Evolutionary conservation across 371 early-diverging fungal genomes (phyloP), one percentile per base, ranked within the genome.

Genomic region (Mortierella sp.): DNA sequence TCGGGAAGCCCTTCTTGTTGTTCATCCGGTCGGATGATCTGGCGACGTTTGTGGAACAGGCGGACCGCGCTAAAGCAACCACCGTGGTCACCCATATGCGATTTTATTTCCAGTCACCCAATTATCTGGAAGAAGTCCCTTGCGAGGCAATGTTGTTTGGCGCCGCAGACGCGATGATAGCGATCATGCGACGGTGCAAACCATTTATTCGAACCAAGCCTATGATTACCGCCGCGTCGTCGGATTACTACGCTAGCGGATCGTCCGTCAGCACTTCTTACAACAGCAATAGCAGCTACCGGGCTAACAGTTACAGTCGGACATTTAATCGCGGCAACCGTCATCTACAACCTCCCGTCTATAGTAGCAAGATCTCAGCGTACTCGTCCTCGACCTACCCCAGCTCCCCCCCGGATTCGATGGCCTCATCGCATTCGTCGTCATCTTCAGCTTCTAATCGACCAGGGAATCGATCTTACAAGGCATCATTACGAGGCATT

Each of bases 71-170:
- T 7, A 79, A 79, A 27, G 60, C 79, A 0, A 54, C 69, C 13
- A 65, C 52, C 26, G 58, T 58, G 7, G 65, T 79, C 9, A 64
- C 79, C 2, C 79, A 79, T 28, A 74, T 74, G 76, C 61, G 66
- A 18, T 69, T 74, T 42, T 69, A 68, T 64, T 74, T 74, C 53
- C 76, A 74, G 24, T 74, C 76, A 6, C 76, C 69, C 1, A 61
- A 24, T 10, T 49, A 23, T 23, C 64, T 21, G 4, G 46, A 64
- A 21, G 76, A 74, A 54, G 69, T 74, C 24, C 76, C 76, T 9
- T 74, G 76, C 34, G 76, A 74, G 57, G 66, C 61, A 18, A 69
- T 69, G 65, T 23, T 74, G 28, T 74, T 74, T 41, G 69, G 76
- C 10, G 69, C 76, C 5, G 69, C 76, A 12, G 76, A 74, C 23